Evolutionary conservation across 2,329 filamentous ascomycete genomes (phyloP), one percentile per base, ranked within the genome.

Genomic region (Rutstroemia sp.): DNA sequence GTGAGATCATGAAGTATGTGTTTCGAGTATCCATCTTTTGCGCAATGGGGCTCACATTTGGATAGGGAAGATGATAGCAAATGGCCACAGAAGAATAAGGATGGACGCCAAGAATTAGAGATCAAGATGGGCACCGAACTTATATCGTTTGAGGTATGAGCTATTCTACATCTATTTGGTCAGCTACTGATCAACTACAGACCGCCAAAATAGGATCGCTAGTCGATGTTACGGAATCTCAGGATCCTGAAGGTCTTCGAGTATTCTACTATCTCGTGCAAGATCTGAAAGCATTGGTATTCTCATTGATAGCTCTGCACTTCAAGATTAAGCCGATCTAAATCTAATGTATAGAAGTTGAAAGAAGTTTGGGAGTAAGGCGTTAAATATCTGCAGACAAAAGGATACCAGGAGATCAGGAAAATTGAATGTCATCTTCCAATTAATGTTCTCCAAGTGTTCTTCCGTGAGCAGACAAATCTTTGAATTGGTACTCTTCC

Each of bases 71-170:
- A 99, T 70, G 94, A 99, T 72, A 88, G 86, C 25, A 96, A 96
- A 72, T 99, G 94, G 94, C 94, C 94, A 0, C 90, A 95, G 73
- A 99, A 97, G 82, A 99, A 99, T 77, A 97, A 97, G 75, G 94
- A 99, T 67, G 94, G 94, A 38, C 84, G 92, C 62, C 94, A 99
- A 71, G 94, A 99, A 75, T 79, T 99, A 49, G 94, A 99, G 73
- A 96, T 99, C 58, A 82, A 92, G 49, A 72, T 99, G 56, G 94
- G 92, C 44, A 94, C 88, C 67, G 94, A 99, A 62, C 92, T 97
- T 72, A 97, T 99, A 65, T 95, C 91, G 1, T 99, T 99, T 64
- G 94, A 99, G 86, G 92, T 92, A 72, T 57, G 45, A 21, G 48
- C 16, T 30, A 14, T 21, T 39, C 46, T 27, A 52, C 37, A 25